Evolutionary conservation across 2,329 filamentous ascomycete genomes (phyloP).

Genomic region (Alternaria ventricosa): DNA sequence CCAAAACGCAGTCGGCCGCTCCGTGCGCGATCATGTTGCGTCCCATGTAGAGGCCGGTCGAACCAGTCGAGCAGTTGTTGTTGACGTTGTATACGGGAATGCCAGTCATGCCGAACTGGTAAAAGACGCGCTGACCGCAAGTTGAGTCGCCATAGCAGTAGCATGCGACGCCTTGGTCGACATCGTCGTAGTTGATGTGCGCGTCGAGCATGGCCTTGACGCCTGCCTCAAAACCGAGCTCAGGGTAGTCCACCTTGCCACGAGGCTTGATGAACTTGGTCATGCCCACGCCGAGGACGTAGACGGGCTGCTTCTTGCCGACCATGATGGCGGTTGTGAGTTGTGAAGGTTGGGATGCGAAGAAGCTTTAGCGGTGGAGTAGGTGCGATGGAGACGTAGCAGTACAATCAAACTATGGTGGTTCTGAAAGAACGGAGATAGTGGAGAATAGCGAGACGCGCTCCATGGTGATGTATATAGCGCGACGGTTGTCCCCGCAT

Average conservation of each 20-base stretch:
- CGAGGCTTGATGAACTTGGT: conserved; percentile 99
- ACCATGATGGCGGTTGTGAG: conserved; percentile 53
- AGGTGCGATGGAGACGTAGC: neutral
- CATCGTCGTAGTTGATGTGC: conserved; percentile 94
- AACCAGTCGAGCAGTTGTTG: conserved; percentile 98
- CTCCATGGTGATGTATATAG: conserved; percentile 21
- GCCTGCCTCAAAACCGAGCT: conserved; percentile 91
- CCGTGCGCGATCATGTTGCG: conserved; percentile 80
- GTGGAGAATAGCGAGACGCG: conserved; percentile 1
- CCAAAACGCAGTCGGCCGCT: conserved; percentile 84
- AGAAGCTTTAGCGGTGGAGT: neutral
- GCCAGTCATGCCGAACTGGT: conserved; percentile 96
- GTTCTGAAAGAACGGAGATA: neutral
- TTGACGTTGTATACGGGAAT: conserved; percentile 98
- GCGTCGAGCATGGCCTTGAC: conserved; percentile 84
- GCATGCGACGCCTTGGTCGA: conserved; percentile 94
- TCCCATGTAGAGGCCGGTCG: conserved; percentile 84
- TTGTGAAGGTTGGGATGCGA: neutral
- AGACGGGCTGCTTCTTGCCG: conserved; percentile 65
- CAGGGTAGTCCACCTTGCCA: conserved; percentile 92
- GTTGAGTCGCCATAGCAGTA: conserved; percentile 98
- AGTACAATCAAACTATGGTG: neutral
- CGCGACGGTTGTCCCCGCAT: conserved; percentile 22
- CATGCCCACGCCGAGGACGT: conserved; percentile 97
- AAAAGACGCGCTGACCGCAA: conserved; percentile 95